Evolutionary conservation across 2,329 filamentous ascomycete genomes (phyloP), one percentile per base, ranked within the genome.

Genomic region (Pseudocercospora ulei): DNA sequence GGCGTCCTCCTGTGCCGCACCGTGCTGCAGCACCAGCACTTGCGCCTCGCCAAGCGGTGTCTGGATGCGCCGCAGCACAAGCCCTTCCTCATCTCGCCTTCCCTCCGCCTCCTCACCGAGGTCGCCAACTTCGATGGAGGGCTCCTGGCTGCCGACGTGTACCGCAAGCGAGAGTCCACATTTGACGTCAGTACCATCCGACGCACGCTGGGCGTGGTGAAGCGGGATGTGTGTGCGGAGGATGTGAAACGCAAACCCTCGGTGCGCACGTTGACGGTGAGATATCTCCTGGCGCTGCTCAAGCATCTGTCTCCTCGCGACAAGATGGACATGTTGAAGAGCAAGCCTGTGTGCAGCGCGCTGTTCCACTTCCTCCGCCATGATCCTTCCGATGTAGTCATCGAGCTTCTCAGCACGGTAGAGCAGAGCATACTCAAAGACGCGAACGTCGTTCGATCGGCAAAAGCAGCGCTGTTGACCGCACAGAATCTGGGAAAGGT

Each of bases 101-200:
- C 82, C 14, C 65, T 98, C 42, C 78, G 88, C 40, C 66, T 98
- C 35, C 71, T 98, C 43, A 82, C 80, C 35, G 88, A 98, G 62
- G 72, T 87, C n/a, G 75, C 84, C 9, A 77, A 71, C 38, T 81
- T 94, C 48, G 87, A 96, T 61, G 86, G 86, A 9, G 92, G 90
- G 8, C 74, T 76, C 26, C 71, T 86, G 39, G 84, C 87, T 17
- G 78, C 76, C 50, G 71, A 78, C 29, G 70, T 95, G 20, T 92
- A 93, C 58, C 44, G 49, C 7, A 78, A 78, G 19, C 75, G 85
- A 50, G 78, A 84, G 52, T 78, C 76, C 43, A 90, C 84, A 0
- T 80, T 93, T 25, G 67, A 71, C 38, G 53, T 60, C 41, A 80
- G 85, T 53, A 78, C 79, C 4, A 66, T 98, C 2, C 80, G 82